These are phyloP conservation scores for Aspergillus haitiensis DNA, from an alignment of 495 filamentous ascomycete genomes.

Conservation along the genomic window DNA sequence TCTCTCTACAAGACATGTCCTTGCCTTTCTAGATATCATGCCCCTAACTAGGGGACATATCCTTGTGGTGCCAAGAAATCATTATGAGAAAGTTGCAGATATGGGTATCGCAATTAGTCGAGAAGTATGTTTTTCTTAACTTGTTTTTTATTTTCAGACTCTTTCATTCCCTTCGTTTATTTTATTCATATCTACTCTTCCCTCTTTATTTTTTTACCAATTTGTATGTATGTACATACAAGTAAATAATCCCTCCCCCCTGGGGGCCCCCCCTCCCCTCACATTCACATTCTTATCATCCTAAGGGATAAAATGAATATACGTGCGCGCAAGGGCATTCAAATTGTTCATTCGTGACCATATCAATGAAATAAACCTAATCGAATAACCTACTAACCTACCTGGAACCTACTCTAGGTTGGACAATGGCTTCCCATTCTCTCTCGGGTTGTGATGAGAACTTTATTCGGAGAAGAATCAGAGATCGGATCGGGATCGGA, in stretches of 20 bases:
- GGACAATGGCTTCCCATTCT: constrained; percentile 74
- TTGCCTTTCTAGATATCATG: constrained; percentile 91
- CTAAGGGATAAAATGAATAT: too few relatives aligned
- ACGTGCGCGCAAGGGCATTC: too few relatives aligned
- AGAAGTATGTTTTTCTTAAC: constrained; percentile 41
- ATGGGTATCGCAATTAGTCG: constrained; percentile 53
- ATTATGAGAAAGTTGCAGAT: constrained; percentile 72
- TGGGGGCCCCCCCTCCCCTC: too few relatives aligned
- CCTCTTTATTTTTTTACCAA: too few relatives aligned
- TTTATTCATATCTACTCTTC: constrained; percentile 7
- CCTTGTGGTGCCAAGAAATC: constrained; percentile 68
- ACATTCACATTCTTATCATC: too few relatives aligned
- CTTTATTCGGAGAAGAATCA: constrained; percentile 37
- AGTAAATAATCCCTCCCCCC: too few relatives aligned
- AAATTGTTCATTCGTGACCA: too few relatives aligned
- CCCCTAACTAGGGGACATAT: constrained; percentile 78
- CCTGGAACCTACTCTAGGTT: constrained; percentile 32
- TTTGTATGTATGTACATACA: constrained; percentile 1
- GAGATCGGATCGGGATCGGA: constrained; percentile 15
- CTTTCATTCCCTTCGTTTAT: background rate
- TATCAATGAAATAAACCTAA: too few relatives aligned
- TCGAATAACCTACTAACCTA: too few relatives aligned
- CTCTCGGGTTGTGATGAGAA: constrained; percentile 64
- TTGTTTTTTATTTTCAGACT: background rate
- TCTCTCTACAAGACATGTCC: constrained; percentile 66